Percentiles rank a stretch among this genome's conserved stretches.
Evolutionary conservation across 495 filamentous ascomycete genomes (phyloP).

Genomic region (Cenococcum geophilum): DNA sequence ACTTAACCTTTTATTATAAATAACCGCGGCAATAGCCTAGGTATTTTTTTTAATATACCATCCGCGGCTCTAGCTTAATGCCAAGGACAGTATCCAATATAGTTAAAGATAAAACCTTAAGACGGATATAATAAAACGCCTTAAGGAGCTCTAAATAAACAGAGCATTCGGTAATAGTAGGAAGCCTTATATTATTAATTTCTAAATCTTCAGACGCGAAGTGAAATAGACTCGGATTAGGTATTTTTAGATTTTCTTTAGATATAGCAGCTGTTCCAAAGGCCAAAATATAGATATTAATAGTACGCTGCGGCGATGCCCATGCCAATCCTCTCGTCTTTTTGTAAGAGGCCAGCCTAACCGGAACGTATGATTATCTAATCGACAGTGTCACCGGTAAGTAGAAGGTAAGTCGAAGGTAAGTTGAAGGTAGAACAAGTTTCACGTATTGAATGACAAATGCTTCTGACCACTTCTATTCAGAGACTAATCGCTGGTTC

Average conservation of each 20-base stretch:
- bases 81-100: not conserved
- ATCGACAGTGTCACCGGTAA: too few species aligned
- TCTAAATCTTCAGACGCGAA: not conserved
- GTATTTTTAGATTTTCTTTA: not conserved
- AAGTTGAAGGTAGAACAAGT: too few species aligned
- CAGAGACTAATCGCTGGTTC: too few species aligned
- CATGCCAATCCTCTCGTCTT: not conserved
- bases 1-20: not conserved
- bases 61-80: constrained; percentile 1
- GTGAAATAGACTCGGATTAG: not conserved
- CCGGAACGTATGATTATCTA: too few species aligned
- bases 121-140: not conserved
- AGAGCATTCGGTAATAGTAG: constrained; percentile 1
- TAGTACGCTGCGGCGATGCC: not conserved
- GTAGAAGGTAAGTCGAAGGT: too few species aligned
- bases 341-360: too few species aligned
- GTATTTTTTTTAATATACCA: not conserved
- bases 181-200: not conserved
- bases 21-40: not conserved
- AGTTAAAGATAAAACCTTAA: not conserved
- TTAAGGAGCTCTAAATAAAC: constrained; percentile 1
- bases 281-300: not conserved
- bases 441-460: too few species aligned
- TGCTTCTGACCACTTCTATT: too few species aligned
- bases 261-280: not conserved